These are phyloP conservation scores for Penicillium brevicompactum DNA, from an alignment of 2,329 filamentous ascomycete genomes.

Conservation along the genomic window DNA sequence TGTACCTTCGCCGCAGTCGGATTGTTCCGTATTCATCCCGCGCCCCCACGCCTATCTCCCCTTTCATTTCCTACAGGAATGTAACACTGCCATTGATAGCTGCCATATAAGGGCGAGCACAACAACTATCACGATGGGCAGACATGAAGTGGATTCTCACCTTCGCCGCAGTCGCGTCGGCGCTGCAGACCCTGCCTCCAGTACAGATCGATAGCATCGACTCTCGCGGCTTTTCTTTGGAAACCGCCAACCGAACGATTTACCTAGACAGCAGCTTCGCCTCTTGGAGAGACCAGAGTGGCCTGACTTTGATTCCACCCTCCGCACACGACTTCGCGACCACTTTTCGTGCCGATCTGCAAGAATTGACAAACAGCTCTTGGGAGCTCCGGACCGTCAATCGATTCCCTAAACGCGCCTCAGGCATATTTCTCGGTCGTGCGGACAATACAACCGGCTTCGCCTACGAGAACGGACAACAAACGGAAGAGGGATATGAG, in stretches of 20 bases:
- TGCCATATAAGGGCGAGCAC: neutral
- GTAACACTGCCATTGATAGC: constrained; percentile 17
- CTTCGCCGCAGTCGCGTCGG: constrained; percentile 24
- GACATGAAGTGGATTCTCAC: constrained; percentile 16
- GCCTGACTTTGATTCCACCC: constrained; percentile 56
- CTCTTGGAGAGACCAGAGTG: constrained; percentile 44
- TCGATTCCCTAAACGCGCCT: constrained; percentile 31
- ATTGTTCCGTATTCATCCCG: constrained; percentile 1
- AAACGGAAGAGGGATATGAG: constrained; percentile 55
- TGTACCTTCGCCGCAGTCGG: constrained; percentile 3
- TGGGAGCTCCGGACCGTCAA: constrained; percentile 48
- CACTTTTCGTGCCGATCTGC: constrained; percentile 50
- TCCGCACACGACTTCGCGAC: constrained; percentile 53
- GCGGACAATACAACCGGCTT: constrained; percentile 28
- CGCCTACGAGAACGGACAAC: constrained; percentile 50
- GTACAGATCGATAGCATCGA: constrained; percentile 32
- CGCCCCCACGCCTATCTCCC: constrained; percentile 2
- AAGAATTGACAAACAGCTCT: constrained; percentile 40
- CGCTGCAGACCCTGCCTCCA: constrained; percentile 45
- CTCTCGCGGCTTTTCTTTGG: constrained; percentile 27
- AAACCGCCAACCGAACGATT: constrained; percentile 13
- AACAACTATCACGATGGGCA: neutral
- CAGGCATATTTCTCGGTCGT: constrained; percentile 49
- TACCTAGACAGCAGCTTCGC: constrained; percentile 49
- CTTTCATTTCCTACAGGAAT: constrained; percentile 9